Evolutionary conservation across 345 rosid species (phyloP).

Genomic region (Citrus sp.): DNA sequence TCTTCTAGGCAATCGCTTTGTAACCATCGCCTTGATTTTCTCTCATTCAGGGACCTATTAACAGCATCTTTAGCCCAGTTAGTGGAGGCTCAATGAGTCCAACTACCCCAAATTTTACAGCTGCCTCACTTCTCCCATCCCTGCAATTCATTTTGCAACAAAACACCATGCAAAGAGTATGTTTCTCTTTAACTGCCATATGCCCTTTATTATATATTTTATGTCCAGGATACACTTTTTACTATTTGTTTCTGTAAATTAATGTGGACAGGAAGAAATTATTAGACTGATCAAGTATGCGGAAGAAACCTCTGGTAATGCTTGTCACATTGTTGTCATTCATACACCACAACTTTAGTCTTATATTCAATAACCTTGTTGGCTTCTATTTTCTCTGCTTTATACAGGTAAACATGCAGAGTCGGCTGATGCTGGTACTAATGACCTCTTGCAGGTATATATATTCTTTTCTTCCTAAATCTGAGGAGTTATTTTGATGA

Average conservation of each 20-base stretch:
- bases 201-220: neutral
- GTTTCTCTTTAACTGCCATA: neutral
- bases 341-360: neutral
- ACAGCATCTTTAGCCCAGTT: slow-evolving; percentile 40
- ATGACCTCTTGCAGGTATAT: slow-evolving; percentile 66
- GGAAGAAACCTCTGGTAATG: slow-evolving; percentile 82
- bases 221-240: neutral
- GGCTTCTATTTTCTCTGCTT: slow-evolving; percentile 21
- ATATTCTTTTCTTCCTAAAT: neutral
- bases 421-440: slow-evolving; percentile 39
- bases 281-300: slow-evolving; percentile 67
- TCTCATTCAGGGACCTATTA: slow-evolving; percentile 59
- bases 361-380: slow-evolving; percentile 6
- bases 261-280: slow-evolving; percentile 83
- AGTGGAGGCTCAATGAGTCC: slow-evolving; percentile 47
- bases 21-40: slow-evolving; percentile 31
- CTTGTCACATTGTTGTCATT: slow-evolving; percentile 1
- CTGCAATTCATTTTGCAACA: slow-evolving; percentile 82
- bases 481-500: neutral
- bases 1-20: slow-evolving; percentile 35
- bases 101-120: slow-evolving; percentile 39
- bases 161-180: slow-evolving; percentile 77
- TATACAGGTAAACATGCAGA: slow-evolving; percentile 65
- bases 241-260: neutral
- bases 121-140: slow-evolving; percentile 60